A percentile compares a stretch with the other conserved stretches of the same genome.
Conservation (phyloP, 2,329 filamentous ascomycete species). For the Niveomyces coronatus region DNA sequence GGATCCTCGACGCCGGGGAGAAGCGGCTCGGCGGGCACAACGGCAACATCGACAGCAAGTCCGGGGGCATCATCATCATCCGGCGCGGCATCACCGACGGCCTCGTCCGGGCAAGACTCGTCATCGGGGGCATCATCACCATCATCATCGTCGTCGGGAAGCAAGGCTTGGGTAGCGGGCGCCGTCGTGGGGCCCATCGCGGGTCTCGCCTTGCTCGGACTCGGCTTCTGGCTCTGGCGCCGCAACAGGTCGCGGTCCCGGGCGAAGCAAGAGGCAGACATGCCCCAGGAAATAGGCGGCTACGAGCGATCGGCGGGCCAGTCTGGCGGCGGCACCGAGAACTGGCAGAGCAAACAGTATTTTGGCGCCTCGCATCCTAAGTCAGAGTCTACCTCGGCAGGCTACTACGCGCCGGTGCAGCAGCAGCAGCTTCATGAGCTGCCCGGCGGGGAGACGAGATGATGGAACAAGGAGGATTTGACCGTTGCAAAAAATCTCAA, state of each 20-base stretch:
- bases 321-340: background rate
- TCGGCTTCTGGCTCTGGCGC: slow-evolving; percentile 4
- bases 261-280: background rate
- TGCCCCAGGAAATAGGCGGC: slow-evolving; percentile 6
- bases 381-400: background rate
- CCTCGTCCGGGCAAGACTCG: background rate
- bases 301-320: slow-evolving; percentile 3
- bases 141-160: background rate
- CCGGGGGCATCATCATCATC: background rate
- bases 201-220: slow-evolving; percentile 2
- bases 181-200: slow-evolving; percentile 5
- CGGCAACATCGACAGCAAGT: background rate
- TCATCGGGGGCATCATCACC: no score
- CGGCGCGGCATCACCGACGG: background rate
- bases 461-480: no score
- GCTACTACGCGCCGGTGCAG: slow-evolving; percentile 6
- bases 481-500: no score
- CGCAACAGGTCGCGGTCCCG: background rate
- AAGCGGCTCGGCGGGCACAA: slow-evolving; percentile 3
- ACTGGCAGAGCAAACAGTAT: slow-evolving; percentile 5
- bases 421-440: slow-evolving; percentile 7
- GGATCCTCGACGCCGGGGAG: no score
- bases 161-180: slow-evolving; percentile 7
- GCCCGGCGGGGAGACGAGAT: background rate
- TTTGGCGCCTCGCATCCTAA: slow-evolving; percentile 6